Conservation (phyloP, 2,329 filamentous ascomycete genomes). For the Byssochlamys sp. region DNA sequence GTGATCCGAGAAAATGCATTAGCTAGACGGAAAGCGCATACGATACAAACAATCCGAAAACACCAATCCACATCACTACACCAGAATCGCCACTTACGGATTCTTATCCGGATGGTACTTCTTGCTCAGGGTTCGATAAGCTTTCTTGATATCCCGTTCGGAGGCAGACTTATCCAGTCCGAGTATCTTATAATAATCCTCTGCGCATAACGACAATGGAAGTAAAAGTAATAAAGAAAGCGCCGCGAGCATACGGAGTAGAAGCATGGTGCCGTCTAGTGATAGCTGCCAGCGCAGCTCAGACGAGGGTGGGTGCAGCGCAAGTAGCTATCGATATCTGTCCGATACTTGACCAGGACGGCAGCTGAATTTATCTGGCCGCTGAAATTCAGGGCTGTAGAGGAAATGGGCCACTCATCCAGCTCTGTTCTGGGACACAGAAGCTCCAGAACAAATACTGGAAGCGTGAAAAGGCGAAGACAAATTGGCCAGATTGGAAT, state of each 20-base stretch:
- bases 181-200: slow-evolving; percentile 58
- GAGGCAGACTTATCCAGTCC: slow-evolving; percentile 69
- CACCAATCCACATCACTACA: not conserved
- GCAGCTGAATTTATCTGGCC: not conserved
- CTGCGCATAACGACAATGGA: slow-evolving; percentile 31
- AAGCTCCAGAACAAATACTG: not conserved
- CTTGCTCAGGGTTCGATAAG: slow-evolving; percentile 84
- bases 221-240: slow-evolving; percentile 27
- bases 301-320: not conserved
- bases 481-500: not conserved
- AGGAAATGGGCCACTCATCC: not conserved
- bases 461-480: not conserved
- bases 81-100: slow-evolving; percentile 51
- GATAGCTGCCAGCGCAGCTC: slow-evolving; percentile 11
- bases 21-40: not conserved
- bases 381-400: not conserved
- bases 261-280: slow-evolving; percentile 22
- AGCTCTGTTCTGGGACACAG: not conserved
- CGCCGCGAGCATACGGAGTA: slow-evolving; percentile 21
- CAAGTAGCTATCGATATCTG: not conserved
- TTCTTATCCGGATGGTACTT: slow-evolving; percentile 98
- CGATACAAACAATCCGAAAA: not conserved
- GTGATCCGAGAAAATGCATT: not conserved
- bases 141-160: slow-evolving; percentile 83
- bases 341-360: not conserved